Percentiles rank a stretch among this genome's conserved stretches.
Conservation (phyloP, 2,329 filamentous ascomycete species). For the Sclerotinia sclerotiorum region DNA sequence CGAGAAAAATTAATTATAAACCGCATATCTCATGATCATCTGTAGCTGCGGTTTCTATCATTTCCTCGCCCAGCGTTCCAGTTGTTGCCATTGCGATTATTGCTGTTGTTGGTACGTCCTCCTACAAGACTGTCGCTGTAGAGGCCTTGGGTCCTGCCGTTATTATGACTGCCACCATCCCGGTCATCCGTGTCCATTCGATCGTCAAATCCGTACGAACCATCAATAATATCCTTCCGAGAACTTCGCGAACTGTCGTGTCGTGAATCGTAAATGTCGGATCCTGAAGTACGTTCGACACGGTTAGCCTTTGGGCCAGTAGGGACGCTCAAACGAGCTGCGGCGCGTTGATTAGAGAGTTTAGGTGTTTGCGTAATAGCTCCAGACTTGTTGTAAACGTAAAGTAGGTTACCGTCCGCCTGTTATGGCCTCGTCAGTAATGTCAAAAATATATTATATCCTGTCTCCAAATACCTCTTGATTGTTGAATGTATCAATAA, state of each 20-base stretch:
- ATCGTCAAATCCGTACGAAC: conserved; percentile 41
- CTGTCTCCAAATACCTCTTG: conserved; percentile 60
- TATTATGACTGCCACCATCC: conserved; percentile 25
- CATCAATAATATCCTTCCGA: conserved; percentile 40
- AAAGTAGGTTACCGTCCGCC: conserved; percentile 73
- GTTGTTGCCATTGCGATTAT: conserved; percentile 27
- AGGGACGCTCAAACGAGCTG: conserved; percentile 28
- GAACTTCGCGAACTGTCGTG: conserved; percentile 28
- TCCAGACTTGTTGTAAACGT: conserved; percentile 68
- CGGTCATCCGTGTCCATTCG: conserved; percentile 40
- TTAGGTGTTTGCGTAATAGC: conserved; percentile 21
- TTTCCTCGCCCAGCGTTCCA: conserved; percentile 31
- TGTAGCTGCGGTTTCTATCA: conserved; percentile 31
- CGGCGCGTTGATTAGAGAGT: conserved; percentile 6
- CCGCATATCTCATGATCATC: conserved; percentile 27
- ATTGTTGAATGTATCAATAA: conserved; percentile 75
- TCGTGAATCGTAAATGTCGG: conserved; percentile 34
- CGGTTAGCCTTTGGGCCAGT: conserved; percentile 38
- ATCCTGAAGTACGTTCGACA: conserved; percentile 29
- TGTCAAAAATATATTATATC: neutral
- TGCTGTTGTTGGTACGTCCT: conserved; percentile 24
- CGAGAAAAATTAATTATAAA: neutral
- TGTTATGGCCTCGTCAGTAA: conserved; percentile 36
- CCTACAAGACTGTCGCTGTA: conserved; percentile 40
- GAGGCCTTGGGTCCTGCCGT: conserved; percentile 30